A percentile compares a stretch with the other conserved stretches of the same genome.
phyloP scores from a whole-genome alignment of 768 basidiomycete species.

The Pisolithus microcarpus region DNA sequence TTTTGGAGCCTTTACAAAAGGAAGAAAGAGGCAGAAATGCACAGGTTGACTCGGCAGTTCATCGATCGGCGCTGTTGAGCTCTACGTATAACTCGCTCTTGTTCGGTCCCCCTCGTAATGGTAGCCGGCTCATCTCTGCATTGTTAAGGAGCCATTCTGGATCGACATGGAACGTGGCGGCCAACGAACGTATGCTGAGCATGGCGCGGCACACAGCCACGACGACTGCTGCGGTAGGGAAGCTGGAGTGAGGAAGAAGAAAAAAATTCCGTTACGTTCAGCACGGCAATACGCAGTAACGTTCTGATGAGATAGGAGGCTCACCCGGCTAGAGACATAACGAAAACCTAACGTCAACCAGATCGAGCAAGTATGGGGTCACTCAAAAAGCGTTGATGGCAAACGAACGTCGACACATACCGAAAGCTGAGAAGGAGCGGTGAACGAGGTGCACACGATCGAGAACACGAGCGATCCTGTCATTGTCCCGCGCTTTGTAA shows the following conservation, averaged over 20 bases:
- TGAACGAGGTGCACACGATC: neutral
- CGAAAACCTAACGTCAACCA: neutral
- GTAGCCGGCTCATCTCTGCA: constrained; percentile 35
- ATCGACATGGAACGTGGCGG: constrained; percentile 33
- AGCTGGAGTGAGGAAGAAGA: neutral
- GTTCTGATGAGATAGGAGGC: neutral
- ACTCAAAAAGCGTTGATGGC: neutral
- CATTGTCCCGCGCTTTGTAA: neutral
- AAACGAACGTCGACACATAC: neutral
- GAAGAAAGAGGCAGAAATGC: no score
- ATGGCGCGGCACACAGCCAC: constrained; percentile 31
- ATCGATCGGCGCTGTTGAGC: no score
- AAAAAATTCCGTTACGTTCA: neutral
- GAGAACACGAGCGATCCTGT: neutral
- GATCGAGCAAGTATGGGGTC: no score
- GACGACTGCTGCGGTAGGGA: neutral
- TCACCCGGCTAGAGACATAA: neutral
- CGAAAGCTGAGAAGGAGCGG: neutral
- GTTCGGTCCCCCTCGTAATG: no score
- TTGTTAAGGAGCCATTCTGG: constrained; percentile 38
- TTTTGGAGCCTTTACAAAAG: no score
- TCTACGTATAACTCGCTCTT: no score
- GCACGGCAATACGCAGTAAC: neutral
- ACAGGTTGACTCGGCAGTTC: no score
- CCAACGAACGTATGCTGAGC: constrained; percentile 37